Percentiles rank a stretch among this genome's conserved stretches.
Conservation (phyloP, 208 protist species). For the Trypanosoma lewisi region DNA sequence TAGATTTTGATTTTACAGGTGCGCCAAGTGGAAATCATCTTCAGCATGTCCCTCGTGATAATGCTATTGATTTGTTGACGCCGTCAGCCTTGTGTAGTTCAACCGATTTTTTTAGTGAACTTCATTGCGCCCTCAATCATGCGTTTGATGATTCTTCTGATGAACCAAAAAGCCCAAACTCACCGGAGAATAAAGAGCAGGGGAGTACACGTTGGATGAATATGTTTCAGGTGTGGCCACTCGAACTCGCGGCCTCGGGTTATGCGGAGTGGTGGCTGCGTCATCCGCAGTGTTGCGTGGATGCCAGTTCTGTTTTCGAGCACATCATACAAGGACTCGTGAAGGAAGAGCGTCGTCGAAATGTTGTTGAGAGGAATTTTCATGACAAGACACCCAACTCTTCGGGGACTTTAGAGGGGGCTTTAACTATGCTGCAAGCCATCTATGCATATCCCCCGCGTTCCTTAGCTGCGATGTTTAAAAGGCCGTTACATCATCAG, state of each 20-base stretch:
- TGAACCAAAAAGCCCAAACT: neutral
- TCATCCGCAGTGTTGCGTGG: slow-evolving; percentile 14
- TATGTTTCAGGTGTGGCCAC: slow-evolving; percentile 37
- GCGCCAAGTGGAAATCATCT: neutral
- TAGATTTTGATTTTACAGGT: neutral
- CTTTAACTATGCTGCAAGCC: slow-evolving; percentile 18
- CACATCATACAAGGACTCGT: slow-evolving; percentile 12
- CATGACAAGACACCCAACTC: too few relatives aligned
- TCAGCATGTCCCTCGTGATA: neutral
- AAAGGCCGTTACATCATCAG: slow-evolving; percentile 12
- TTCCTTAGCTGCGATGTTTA: slow-evolving; percentile 32
- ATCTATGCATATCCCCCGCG: slow-evolving; percentile 23
- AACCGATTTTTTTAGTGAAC: slow-evolving; percentile 9
- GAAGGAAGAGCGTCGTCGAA: slow-evolving; percentile 14
- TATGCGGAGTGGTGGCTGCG: slow-evolving; percentile 66
- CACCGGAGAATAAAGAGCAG: neutral
- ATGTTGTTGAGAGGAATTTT: neutral
- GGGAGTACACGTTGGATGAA: slow-evolving; percentile 24
- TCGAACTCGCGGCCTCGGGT: slow-evolving; percentile 30
- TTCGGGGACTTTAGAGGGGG: neutral
- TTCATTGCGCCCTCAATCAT: neutral
- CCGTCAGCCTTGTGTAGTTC: neutral
- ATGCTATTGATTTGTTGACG: neutral
- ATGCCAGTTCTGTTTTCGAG: slow-evolving; percentile 12
- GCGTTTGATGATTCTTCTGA: neutral